Evolutionary conservation across 345 rosid genomes (phyloP).

Genomic region (Brassica incana): DNA sequence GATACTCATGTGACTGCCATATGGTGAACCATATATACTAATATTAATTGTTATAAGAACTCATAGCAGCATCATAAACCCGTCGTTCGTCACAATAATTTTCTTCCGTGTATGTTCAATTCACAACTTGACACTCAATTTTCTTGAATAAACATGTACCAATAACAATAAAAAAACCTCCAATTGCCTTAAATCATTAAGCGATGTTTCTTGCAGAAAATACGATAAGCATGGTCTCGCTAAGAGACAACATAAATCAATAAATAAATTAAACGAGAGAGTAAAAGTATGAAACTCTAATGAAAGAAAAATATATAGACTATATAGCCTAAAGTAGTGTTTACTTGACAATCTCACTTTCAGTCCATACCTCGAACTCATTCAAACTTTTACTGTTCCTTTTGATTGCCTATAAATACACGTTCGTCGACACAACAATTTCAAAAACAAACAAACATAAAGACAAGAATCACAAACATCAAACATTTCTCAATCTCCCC

Average conservation of each 20-base stretch:
- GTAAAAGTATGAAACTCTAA: conserved; percentile 15
- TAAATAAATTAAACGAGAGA: conserved; percentile 11
- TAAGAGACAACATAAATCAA: conserved; percentile 19
- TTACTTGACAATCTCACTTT: conserved; percentile 43
- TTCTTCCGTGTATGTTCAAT: neutral
- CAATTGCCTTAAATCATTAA: conserved; percentile 27
- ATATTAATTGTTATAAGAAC: neutral
- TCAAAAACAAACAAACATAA: conserved; percentile 23
- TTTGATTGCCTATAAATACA: conserved; percentile 38
- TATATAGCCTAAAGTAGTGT: conserved; percentile 12
- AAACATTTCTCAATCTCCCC: conserved; percentile 5
- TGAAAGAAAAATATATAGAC: neutral
- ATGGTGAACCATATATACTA: neutral
- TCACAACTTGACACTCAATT: neutral
- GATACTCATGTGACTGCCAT: neutral
- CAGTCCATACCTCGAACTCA: conserved; percentile 39
- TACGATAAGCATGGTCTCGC: conserved; percentile 33
- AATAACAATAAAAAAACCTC: neutral
- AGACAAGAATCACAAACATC: conserved; percentile 25
- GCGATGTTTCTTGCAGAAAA: conserved; percentile 41
- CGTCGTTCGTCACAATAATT: neutral
- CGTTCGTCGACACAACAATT: neutral
- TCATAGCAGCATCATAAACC: conserved; percentile 5
- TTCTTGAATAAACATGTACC: neutral
- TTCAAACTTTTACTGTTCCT: conserved; percentile 30